A percentile compares a stretch with the other conserved stretches of the same genome.
These are phyloP conservation scores for Bocquillonia castaneifolia DNA, from an alignment of 441 rosid species.

Conservation along the genomic window DNA sequence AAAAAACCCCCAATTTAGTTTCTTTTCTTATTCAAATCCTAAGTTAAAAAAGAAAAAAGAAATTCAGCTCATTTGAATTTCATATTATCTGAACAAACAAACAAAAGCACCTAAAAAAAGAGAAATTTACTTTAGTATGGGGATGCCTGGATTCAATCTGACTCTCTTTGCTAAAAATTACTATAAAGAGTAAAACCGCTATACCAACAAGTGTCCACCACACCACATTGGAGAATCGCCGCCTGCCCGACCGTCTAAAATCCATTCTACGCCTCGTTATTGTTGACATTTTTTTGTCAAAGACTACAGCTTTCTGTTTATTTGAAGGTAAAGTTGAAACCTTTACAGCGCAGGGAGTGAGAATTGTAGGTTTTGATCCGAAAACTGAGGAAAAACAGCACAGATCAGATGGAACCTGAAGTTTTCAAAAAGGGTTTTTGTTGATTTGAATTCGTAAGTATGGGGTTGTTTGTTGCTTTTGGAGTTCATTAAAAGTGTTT, in stretches of 20 bases:
- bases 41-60: too few relatives aligned
- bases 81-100: neutral
- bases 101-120: neutral
- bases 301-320: conserved; percentile 11
- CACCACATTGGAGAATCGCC: conserved; percentile 63
- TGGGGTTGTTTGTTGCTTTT: too few relatives aligned
- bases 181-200: conserved; percentile 54
- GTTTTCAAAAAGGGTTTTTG: neutral
- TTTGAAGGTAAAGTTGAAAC: conserved; percentile 12
- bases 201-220: conserved; percentile 70
- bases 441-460: neutral
- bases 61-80: neutral
- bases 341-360: neutral
- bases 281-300: neutral
- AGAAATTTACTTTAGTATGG: conserved; percentile 44
- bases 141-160: conserved; percentile 62
- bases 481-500: too few relatives aligned
- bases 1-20: neutral
- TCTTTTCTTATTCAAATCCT: neutral
- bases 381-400: neutral
- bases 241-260: conserved; percentile 60
- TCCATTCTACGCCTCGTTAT: conserved; percentile 73
- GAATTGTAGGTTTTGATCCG: neutral
- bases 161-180: conserved; percentile 53
- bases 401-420: conserved; percentile 6